Conservation (phyloP, 805 yeast genomes). For the Lipomyces kockii region DNA sequence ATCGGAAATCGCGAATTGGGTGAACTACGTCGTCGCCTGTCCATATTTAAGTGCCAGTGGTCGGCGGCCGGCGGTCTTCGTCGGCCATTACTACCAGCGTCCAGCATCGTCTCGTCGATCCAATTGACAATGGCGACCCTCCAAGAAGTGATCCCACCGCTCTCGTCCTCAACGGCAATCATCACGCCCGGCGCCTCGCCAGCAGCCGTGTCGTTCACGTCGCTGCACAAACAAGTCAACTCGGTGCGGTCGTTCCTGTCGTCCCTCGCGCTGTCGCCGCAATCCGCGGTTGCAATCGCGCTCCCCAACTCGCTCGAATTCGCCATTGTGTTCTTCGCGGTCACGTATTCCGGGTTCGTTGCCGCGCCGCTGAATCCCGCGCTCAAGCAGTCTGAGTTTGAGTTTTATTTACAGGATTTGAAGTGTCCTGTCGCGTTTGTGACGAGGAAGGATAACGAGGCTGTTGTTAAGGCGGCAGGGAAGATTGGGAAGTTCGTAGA, state of each 20-base stretch:
- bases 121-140: slow-evolving; percentile 24
- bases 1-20: no score
- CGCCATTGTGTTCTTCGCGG: slow-evolving; percentile 59
- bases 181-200: slow-evolving; percentile 22
- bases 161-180: slow-evolving; percentile 23
- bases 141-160: slow-evolving; percentile 13
- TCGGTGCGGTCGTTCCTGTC: slow-evolving; percentile 24
- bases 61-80: no score
- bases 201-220: slow-evolving; percentile 16
- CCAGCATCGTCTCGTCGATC: background rate
- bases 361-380: slow-evolving; percentile 74
- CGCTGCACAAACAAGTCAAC: slow-evolving; percentile 13
- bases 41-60: no score
- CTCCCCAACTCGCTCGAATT: slow-evolving; percentile 67
- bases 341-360: slow-evolving; percentile 59
- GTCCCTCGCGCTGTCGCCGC: slow-evolving; percentile 23
- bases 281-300: slow-evolving; percentile 51
- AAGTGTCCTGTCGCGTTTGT: slow-evolving; percentile 62
- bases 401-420: slow-evolving; percentile 66
- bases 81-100: background rate
- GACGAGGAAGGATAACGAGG: slow-evolving; percentile 55
- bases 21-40: no score
- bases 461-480: slow-evolving; percentile 57
- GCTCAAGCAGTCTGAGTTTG: slow-evolving; percentile 64
- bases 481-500: slow-evolving; percentile 44